These are phyloP conservation scores for Plasmopara viticola DNA, from an alignment of 352 stramenopile species.

Conservation along the genomic window DNA sequence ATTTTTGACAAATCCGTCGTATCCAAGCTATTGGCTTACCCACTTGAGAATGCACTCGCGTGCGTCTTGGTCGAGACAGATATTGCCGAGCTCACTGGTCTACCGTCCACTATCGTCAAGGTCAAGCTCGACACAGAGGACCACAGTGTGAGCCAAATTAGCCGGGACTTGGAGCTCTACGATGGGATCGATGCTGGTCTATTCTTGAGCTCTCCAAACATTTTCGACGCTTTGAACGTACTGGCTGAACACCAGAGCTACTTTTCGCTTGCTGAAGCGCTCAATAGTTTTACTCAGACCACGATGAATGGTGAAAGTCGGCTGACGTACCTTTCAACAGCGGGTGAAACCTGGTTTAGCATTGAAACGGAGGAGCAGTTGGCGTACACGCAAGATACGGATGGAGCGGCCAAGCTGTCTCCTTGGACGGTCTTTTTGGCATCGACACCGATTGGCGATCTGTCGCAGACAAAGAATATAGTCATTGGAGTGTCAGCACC, in stretches of 20 bases:
- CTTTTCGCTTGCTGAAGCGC: conserved; percentile 69
- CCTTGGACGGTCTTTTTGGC: conserved; percentile 77
- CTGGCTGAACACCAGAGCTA: conserved; percentile 58
- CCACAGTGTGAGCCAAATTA: conserved; percentile 49
- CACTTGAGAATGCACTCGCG: conserved; percentile 48
- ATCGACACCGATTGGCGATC: conserved; percentile 42
- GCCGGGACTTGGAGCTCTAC: conserved; percentile 42
- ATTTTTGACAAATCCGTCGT: conserved; percentile 84
- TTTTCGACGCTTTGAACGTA: conserved; percentile 60
- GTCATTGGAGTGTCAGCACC: conserved; percentile 62
- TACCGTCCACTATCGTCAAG: conserved; percentile 54
- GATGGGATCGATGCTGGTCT: conserved; percentile 67
- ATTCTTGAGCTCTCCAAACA: conserved; percentile 61
- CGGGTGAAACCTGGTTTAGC: conserved; percentile 75
- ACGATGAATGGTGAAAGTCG: conserved; percentile 34
- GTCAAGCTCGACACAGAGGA: conserved; percentile 54
- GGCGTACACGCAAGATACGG: conserved; percentile 67
- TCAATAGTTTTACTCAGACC: conserved; percentile 51
- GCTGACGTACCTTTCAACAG: conserved; percentile 54
- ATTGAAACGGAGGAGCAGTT: conserved; percentile 80
- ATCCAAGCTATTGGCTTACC: conserved; percentile 48
- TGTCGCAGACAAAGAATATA: conserved; percentile 59
- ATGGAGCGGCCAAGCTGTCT: conserved; percentile 54
- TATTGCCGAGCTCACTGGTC: conserved; percentile 46
- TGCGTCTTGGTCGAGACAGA: conserved; percentile 75